Conservation (phyloP, 2,329 filamentous ascomycete genomes). For the Colletotrichum spinosum region DNA sequence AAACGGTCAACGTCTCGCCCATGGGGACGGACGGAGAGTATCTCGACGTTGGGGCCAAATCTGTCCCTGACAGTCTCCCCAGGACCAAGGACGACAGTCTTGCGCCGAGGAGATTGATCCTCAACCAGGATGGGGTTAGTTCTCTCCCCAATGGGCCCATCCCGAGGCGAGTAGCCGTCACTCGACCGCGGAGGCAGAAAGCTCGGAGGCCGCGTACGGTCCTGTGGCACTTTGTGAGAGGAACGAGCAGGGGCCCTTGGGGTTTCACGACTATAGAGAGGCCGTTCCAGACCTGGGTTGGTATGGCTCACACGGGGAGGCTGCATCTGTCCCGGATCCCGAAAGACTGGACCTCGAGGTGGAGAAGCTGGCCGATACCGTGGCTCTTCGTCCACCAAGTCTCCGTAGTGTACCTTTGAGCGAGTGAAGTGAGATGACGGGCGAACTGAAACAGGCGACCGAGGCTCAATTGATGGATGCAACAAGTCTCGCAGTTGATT, state of each 20-base stretch:
- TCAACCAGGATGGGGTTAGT: slow-evolving; percentile 53
- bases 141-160: slow-evolving; percentile 41
- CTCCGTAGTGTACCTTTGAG: slow-evolving; percentile 27
- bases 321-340: slow-evolving; percentile 2
- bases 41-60: slow-evolving; percentile 34
- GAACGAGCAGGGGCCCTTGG: slow-evolving; percentile 1
- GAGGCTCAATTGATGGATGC: slow-evolving; percentile 59
- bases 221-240: slow-evolving; percentile 32
- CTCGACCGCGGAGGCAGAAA: slow-evolving; percentile 21
- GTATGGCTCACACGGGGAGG: slow-evolving; percentile 14
- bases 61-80: slow-evolving; percentile 45
- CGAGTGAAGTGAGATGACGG: slow-evolving; percentile 19
- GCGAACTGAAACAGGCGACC: slow-evolving; percentile 47
- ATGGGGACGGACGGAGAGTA: slow-evolving; percentile 34
- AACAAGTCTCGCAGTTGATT: slow-evolving; percentile 55
- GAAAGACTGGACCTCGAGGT: slow-evolving; percentile 8
- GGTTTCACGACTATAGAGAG: slow-evolving; percentile 4
- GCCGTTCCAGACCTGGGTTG: slow-evolving; percentile 10
- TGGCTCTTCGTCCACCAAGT: slow-evolving; percentile 21
- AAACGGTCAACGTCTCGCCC: slow-evolving; percentile 16
- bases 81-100: slow-evolving; percentile 44
- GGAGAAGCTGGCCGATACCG: slow-evolving; percentile 14
- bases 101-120: slow-evolving; percentile 44
- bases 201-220: slow-evolving; percentile 34
- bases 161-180: not conserved